Percentiles rank a stretch among this genome's conserved stretches.
Evolutionary conservation across 345 rosid genomes (phyloP).

Genomic region (Acer campestre): DNA sequence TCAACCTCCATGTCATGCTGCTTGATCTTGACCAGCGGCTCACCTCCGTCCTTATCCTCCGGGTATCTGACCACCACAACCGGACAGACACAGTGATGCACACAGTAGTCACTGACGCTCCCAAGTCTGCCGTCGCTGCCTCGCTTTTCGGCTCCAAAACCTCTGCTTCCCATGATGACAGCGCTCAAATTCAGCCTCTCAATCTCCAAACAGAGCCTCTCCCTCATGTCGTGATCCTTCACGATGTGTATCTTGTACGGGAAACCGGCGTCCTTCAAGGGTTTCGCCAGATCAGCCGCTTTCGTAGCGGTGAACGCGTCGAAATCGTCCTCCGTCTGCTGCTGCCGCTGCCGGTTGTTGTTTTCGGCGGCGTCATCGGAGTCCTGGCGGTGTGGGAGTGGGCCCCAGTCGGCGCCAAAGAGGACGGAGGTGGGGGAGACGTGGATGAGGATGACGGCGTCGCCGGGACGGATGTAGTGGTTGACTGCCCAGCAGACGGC

Average conservation of each 20-base stretch:
- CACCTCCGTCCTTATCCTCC: slow-evolving; percentile 53
- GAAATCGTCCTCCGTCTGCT: slow-evolving; percentile 68
- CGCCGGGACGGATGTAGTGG: slow-evolving; percentile 91
- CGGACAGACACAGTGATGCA: slow-evolving; percentile 88
- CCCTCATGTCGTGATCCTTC: slow-evolving; percentile 96
- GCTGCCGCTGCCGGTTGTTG: slow-evolving; percentile 26
- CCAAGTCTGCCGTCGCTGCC: slow-evolving; percentile 86
- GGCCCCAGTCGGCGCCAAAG: slow-evolving; percentile 99
- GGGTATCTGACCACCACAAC: slow-evolving; percentile 88
- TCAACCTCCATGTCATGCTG: slow-evolving; percentile 20
- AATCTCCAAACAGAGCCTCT: slow-evolving; percentile 87
- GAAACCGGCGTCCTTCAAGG: slow-evolving; percentile 79
- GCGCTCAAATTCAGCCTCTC: slow-evolving; percentile 79
- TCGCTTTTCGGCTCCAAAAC: slow-evolving; percentile 76
- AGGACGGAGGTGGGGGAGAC: slow-evolving; percentile 97
- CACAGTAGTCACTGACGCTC: slow-evolving; percentile 93
- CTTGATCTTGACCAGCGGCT: slow-evolving; percentile 47
- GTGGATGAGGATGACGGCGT: slow-evolving; percentile 90
- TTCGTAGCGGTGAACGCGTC: slow-evolving; percentile 72
- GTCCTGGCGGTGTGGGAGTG: slow-evolving; percentile 57
- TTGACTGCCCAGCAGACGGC: slow-evolving; percentile 92
- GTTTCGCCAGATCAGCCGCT: slow-evolving; percentile 73
- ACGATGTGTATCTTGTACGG: slow-evolving; percentile 89
- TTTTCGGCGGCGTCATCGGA: slow-evolving; percentile 8
- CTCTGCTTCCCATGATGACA: slow-evolving; percentile 89